Percentiles rank a stretch among this genome's conserved stretches.
phyloP scores from a whole-genome alignment of 179 eudicot species.

The Beta lomatogona region DNA sequence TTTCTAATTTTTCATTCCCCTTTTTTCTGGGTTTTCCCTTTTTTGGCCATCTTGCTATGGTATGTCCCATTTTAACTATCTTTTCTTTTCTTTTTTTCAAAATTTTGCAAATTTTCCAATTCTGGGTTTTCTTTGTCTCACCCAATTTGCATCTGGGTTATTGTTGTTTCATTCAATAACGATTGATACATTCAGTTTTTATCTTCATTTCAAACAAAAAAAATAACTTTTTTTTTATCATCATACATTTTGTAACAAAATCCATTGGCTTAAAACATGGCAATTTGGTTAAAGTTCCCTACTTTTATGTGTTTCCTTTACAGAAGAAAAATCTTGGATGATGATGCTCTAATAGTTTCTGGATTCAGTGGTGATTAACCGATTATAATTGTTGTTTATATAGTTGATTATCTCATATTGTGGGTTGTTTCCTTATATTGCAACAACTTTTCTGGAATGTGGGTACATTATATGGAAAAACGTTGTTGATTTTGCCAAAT shows the following conservation, averaged over 20 bases:
- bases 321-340: background rate
- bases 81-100: background rate
- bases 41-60: conserved; percentile 33
- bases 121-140: conserved; percentile 22
- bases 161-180: background rate
- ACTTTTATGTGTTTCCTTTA: background rate
- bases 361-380: background rate
- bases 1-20: conserved; percentile 34
- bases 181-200: no score
- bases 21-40: conserved; percentile 37
- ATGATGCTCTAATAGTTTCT: background rate
- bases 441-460: background rate
- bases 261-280: no score
- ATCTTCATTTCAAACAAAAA: background rate
- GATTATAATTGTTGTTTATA: background rate
- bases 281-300: background rate
- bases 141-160: conserved; percentile 5
- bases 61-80: conserved; percentile 18
- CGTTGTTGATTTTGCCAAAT: conserved; percentile 1
- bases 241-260: no score
- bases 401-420: background rate
- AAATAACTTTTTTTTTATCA: no score
- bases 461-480: background rate
- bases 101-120: background rate
- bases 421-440: background rate